Evolutionary conservation across 352 stramenopile species (phyloP), one percentile per base, ranked within the genome.

Genomic region (Lagenidium sp.): DNA sequence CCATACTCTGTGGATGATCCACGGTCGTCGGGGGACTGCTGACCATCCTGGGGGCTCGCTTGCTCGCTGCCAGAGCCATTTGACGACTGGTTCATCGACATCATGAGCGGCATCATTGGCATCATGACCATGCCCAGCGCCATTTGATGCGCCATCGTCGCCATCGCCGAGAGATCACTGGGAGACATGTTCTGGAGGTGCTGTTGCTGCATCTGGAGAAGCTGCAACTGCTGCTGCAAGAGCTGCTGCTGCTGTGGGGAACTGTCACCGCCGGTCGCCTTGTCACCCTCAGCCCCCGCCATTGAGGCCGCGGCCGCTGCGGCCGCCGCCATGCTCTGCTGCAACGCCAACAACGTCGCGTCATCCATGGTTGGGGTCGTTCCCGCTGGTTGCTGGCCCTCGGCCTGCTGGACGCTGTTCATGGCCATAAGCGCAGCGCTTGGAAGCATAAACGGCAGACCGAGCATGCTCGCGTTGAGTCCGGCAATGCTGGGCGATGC

Each of bases 41-140:
- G 28, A 44, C 39, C 31, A 39, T 28, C 22, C 36, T 53, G 39
- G 44, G 46, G 28, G 46, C 32, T 47, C 57, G 56, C 32, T n/a
- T n/a, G n/a, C n/a, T n/a, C n/a, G n/a, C n/a, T n/a, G n/a, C n/a
- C n/a, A n/a, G n/a, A n/a, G n/a, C n/a, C n/a, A n/a, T n/a, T n/a
- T n/a, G n/a, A n/a, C n/a, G n/a, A n/a, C n/a, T 74, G 67, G 46
- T 75, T 71, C 40, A 77, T 42, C n/a, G n/a, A n/a, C 55, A 81
- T 74, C 70, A 86, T 81, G 23, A 83, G 63, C 29, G 74, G 74
- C 53, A 86, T 79, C 65, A 86, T 83, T 40, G 73, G 69, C 68
- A 82, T 82, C 73, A 85, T 85, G 35, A 86, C 64, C 29, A 65
- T 65, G 20, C 60, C 55, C 4, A 83, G 58, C 44, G 72, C 72